Conservation (phyloP, 2,329 filamentous ascomycete species). For the Arthrinium phaeospermum region DNA sequence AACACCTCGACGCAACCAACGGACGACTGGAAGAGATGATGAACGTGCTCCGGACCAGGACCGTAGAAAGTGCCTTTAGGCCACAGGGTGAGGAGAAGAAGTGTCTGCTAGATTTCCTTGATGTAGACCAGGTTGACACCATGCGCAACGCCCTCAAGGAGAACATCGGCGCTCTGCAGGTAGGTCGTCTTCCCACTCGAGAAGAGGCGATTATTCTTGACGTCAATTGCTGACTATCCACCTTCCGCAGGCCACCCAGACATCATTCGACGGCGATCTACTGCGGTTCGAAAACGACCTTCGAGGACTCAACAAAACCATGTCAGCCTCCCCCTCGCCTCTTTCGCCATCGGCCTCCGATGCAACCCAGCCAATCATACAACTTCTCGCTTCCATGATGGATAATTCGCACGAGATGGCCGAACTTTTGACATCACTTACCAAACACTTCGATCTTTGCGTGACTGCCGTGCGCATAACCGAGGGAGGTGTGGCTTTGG, state of each 20-base stretch:
- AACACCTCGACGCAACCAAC: constrained; percentile 70
- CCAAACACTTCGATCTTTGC: constrained; percentile 90
- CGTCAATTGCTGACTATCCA: constrained; percentile 22
- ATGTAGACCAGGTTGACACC: constrained; percentile 70
- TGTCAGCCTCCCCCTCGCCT: constrained; percentile 49
- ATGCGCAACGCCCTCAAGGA: constrained; percentile 71
- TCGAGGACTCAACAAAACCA: constrained; percentile 64
- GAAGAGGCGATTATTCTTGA: constrained; percentile 15
- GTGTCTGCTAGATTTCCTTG: constrained; percentile 77
- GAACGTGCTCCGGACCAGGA: constrained; percentile 65
- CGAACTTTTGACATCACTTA: constrained; percentile 77
- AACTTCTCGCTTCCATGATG: constrained; percentile 68
- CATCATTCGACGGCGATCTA: constrained; percentile 78
- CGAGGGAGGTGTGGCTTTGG: constrained; percentile 76
- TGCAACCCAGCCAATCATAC: constrained; percentile 51
- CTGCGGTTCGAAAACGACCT: constrained; percentile 78
- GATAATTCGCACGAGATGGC: constrained; percentile 83
- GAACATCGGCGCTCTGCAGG: constrained; percentile 74
- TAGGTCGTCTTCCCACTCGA: constrained; percentile 36
- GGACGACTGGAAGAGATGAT: constrained; percentile 70
- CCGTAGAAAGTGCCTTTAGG: constrained; percentile 68
- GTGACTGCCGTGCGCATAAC: constrained; percentile 90
- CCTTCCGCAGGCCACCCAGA: constrained; percentile 61
- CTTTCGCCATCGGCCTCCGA: constrained; percentile 43
- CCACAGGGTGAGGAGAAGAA: constrained; percentile 63